Evolutionary conservation across 768 basidiomycete genomes (phyloP).

Genomic region (Rhodocollybia butyracea): DNA sequence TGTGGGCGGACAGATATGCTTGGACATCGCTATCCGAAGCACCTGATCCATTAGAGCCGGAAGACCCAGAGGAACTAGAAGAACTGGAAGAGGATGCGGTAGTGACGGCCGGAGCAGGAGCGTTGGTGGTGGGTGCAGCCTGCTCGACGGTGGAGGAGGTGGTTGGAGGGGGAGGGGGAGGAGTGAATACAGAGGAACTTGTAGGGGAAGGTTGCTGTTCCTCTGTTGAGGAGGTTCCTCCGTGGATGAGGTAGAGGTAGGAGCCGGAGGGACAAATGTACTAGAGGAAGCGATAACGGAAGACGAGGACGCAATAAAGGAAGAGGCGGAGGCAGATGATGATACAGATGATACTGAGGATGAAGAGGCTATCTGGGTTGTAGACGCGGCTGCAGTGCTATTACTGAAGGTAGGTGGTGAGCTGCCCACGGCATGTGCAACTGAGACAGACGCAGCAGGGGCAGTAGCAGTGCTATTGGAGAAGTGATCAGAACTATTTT

Average conservation of each 20-base stretch:
- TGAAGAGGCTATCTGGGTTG: constrained; percentile 4
- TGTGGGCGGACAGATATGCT: constrained; percentile 59
- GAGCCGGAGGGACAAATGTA: neutral
- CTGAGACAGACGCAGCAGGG: neutral
- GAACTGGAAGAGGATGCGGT: constrained; percentile 13
- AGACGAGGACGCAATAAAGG: constrained; percentile 4
- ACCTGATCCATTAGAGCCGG: constrained; percentile 12
- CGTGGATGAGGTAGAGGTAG: neutral
- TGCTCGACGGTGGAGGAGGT: constrained; percentile 13
- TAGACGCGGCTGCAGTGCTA: constrained; percentile 5
- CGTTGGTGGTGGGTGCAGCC: constrained; percentile 11
- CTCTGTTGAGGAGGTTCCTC: neutral
- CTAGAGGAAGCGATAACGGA: neutral
- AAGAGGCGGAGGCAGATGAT: constrained; percentile 16
- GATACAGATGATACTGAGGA: constrained; percentile 10
- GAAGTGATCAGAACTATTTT: neutral
- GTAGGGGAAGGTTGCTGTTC: constrained; percentile 8
- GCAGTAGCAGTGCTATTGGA: constrained; percentile 8
- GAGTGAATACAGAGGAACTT: constrained; percentile 14
- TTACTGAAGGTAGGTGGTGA: constrained; percentile 11
- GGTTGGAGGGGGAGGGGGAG: constrained; percentile 13
- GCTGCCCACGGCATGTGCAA: constrained; percentile 4
- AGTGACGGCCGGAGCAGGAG: constrained; percentile 15
- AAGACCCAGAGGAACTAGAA: constrained; percentile 9
- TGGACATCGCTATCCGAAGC: constrained; percentile 43